phyloP scores from a whole-genome alignment of 2,329 filamentous ascomycete genomes.

The Emergomyces pasteurianus region DNA sequence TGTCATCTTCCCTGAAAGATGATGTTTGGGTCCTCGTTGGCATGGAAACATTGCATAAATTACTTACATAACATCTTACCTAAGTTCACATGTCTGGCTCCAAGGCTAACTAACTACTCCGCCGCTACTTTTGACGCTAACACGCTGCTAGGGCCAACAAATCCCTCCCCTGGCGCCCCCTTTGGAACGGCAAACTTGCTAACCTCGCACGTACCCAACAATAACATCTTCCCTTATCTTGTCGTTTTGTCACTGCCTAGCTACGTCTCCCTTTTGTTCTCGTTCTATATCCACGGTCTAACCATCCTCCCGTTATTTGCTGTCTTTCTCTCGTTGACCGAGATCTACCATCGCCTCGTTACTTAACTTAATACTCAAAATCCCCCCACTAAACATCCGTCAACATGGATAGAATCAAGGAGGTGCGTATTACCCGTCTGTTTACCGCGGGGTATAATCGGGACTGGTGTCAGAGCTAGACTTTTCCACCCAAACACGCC shows the following conservation, averaged over 20 bases:
- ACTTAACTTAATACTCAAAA: constrained; percentile 14
- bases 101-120: background rate
- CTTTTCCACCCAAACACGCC: constrained; percentile 9
- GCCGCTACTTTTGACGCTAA: background rate
- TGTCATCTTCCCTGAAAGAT: too few species aligned
- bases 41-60: background rate
- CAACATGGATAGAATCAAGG: constrained; percentile 80
- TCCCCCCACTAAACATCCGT: constrained; percentile 17
- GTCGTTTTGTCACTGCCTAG: background rate
- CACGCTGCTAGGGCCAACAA: too few species aligned
- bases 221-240: background rate
- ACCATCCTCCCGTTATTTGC: background rate
- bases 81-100: background rate
- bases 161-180: too few species aligned
- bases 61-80: background rate
- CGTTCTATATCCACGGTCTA: background rate
- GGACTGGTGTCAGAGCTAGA: constrained; percentile 12
- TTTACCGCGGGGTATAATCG: constrained; percentile 30
- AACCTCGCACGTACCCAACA: background rate
- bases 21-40: background rate
- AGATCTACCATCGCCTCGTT: constrained; percentile 13
- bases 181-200: background rate
- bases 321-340: background rate
- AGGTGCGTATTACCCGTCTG: constrained; percentile 48
- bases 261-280: background rate